Percentiles rank a stretch among this genome's conserved stretches.
These are phyloP conservation scores for Coemansia sp. DNA, from an alignment of 192 early-diverging fungal species.

Conservation along the genomic window DNA sequence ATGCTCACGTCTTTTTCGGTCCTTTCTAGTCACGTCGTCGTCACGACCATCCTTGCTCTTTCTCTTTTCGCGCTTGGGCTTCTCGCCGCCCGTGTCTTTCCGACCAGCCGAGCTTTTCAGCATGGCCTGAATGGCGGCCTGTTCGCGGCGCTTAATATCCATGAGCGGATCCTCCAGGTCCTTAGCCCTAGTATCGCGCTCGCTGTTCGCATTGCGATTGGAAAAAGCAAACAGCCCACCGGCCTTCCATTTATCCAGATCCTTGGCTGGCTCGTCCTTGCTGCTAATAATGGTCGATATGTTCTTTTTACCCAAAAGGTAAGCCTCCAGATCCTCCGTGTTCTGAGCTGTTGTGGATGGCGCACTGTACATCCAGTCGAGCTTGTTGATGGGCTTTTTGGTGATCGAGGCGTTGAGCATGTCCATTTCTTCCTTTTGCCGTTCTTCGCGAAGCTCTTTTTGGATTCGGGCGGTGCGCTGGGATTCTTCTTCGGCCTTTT, in stretches of 20 bases:
- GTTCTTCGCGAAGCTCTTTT: slow-evolving; percentile 91
- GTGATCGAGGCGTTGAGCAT: slow-evolving; percentile 70
- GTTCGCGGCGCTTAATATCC: slow-evolving; percentile 84
- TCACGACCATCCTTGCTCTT: slow-evolving; percentile 18
- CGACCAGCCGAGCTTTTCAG: slow-evolving; percentile 69
- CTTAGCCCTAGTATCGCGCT: slow-evolving; percentile 79
- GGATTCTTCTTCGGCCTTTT: slow-evolving; percentile 79
- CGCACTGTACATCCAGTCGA: slow-evolving; percentile 96
- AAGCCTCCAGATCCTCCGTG: slow-evolving; percentile 80
- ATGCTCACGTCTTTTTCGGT: not conserved
- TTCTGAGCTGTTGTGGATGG: slow-evolving; percentile 55
- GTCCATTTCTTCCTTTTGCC: slow-evolving; percentile 81
- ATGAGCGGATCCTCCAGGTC: slow-evolving; percentile 90
- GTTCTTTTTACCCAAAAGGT: slow-evolving; percentile 83
- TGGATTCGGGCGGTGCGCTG: slow-evolving; percentile 82
- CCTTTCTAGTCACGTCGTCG: slow-evolving; percentile 4
- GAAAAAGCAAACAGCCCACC: slow-evolving; percentile 50
- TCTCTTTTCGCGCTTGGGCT: slow-evolving; percentile 32
- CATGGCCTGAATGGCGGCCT: slow-evolving; percentile 68
- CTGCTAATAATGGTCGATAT: slow-evolving; percentile 65
- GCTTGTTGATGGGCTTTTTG: slow-evolving; percentile 65
- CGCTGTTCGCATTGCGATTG: slow-evolving; percentile 73
- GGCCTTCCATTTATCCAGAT: slow-evolving; percentile 28
- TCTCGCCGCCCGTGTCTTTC: slow-evolving; percentile 52
- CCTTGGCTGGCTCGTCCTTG: slow-evolving; percentile 16